Evolutionary conservation across 1,284 basidiomycete genomes (phyloP), one percentile per base, ranked within the genome.

Genomic region (Puccinia triticina): DNA sequence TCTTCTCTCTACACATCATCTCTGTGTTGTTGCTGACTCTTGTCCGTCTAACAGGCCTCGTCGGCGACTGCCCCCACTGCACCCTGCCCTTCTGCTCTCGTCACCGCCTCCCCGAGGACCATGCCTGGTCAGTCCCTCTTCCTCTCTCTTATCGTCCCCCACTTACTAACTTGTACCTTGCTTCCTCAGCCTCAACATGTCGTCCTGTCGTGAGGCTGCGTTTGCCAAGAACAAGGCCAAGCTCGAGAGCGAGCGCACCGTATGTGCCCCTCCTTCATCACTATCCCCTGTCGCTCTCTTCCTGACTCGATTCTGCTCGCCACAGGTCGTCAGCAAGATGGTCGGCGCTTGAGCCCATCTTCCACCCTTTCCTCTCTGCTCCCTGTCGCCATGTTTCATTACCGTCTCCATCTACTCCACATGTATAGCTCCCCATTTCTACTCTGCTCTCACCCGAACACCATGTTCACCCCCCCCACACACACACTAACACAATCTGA

Each of bases 151-250:
- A 2, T 32, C 59, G 8, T 10, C 14, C 26, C 21, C 61, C 14
- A n/a, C 2, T 23, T 16, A 26, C 40, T 77, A 32, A 26, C 32
- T 53, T 26, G n/a, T n/a, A 37, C 57, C 26, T 74, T 29, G 16
- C 55, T 32, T 48, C 26, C 40, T 26, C 84, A 87, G 87, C 83
- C 84, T 87, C 43, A 86, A 86, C 64, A 87, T 88, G 84, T 87
- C 88, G 84, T 86, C 87, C 10, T 88, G 88, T 84, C 85, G 88
- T 50, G 88, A 88, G 61, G 88, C 88, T 40, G 88, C 88, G 0
- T 88, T 88, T 85, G 87, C 88, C 77, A 88, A 88, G 43, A 88
- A 88, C 86, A 88, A 88, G 84, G 88, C 87, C 80, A 85, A 87
- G 61, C 85, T 88, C 7, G 88, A 88, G 84, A 85, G 85, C 37